These are phyloP conservation scores for Ogataea ganodermae DNA, from an alignment of 805 yeast species.

Conservation along the genomic window DNA sequence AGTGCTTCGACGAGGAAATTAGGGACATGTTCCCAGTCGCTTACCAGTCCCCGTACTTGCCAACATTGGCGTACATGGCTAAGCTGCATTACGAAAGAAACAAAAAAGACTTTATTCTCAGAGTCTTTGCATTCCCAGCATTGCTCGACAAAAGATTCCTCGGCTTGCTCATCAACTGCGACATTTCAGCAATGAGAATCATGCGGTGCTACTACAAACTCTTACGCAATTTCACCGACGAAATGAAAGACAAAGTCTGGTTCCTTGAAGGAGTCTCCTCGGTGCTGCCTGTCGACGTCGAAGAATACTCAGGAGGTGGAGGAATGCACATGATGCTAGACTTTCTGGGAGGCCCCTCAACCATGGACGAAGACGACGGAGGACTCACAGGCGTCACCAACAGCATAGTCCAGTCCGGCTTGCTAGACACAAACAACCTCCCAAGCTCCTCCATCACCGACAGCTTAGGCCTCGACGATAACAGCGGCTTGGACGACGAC, in stretches of 20 bases:
- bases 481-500: constrained; percentile 52
- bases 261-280: constrained; percentile 88
- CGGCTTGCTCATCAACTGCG: constrained; percentile 79
- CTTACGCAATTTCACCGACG: constrained; percentile 77
- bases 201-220: constrained; percentile 86
- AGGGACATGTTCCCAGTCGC: constrained; percentile 86
- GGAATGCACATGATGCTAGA: constrained; percentile 93
- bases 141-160: constrained; percentile 79
- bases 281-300: constrained; percentile 89
- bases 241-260: constrained; percentile 90
- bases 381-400: constrained; percentile 47
- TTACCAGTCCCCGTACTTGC: constrained; percentile 78
- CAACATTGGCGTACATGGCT: constrained; percentile 84
- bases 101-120: constrained; percentile 80
- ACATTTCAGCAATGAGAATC: constrained; percentile 83
- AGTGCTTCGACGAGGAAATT: constrained; percentile 84
- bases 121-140: constrained; percentile 94
- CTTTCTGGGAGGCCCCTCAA: constrained; percentile 68
- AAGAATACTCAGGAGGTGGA: constrained; percentile 86
- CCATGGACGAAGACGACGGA: constrained; percentile 35
- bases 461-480: constrained; percentile 52
- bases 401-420: constrained; percentile 44
- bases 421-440: constrained; percentile 54
- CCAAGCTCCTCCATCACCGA: constrained; percentile 52
- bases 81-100: constrained; percentile 79